phyloP scores from a whole-genome alignment of 2,329 filamentous ascomycete species.

The Teratosphaeria viscida region DNA sequence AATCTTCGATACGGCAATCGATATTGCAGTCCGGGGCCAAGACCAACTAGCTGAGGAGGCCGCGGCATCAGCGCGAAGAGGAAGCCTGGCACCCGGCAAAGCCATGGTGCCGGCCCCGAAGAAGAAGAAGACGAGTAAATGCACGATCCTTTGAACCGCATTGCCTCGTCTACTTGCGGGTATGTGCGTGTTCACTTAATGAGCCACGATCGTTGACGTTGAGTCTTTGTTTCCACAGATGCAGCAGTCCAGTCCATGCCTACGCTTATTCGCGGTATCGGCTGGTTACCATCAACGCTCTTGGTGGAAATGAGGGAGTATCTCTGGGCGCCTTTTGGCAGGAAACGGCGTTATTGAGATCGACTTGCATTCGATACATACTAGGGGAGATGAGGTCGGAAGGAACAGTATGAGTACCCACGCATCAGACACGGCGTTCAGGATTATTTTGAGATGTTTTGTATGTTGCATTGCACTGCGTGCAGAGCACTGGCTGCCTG shows the following conservation, averaged over 20 bases:
- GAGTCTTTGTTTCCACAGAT: slow-evolving; percentile 1
- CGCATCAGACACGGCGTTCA: background rate
- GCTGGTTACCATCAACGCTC: background rate
- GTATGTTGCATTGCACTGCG: background rate
- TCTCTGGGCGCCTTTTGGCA: slow-evolving; percentile 5
- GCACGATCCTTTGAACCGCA: slow-evolving; percentile 54
- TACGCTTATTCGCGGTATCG: background rate
- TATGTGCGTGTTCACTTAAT: slow-evolving; percentile 1
- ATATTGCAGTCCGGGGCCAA: slow-evolving; percentile 74
- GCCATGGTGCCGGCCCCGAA: slow-evolving; percentile 28
- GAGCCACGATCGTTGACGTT: slow-evolving; percentile 6
- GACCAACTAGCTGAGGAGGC: slow-evolving; percentile 31
- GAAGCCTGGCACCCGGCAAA: slow-evolving; percentile 24
- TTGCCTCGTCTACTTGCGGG: background rate
- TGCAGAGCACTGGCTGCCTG: background rate
- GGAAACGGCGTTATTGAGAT: background rate
- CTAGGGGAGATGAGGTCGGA: background rate
- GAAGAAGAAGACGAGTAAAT: slow-evolving; percentile 79
- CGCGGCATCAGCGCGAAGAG: slow-evolving; percentile 30
- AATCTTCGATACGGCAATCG: slow-evolving; percentile 85
- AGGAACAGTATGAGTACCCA: background rate
- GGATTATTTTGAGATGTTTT: background rate
- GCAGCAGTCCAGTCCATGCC: slow-evolving; percentile 6
- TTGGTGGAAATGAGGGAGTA: slow-evolving; percentile 6
- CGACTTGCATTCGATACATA: background rate